These are phyloP conservation scores for Nymphaea colorata DNA, from an alignment of 164 flowering plant species.

Conservation along the genomic window DNA sequence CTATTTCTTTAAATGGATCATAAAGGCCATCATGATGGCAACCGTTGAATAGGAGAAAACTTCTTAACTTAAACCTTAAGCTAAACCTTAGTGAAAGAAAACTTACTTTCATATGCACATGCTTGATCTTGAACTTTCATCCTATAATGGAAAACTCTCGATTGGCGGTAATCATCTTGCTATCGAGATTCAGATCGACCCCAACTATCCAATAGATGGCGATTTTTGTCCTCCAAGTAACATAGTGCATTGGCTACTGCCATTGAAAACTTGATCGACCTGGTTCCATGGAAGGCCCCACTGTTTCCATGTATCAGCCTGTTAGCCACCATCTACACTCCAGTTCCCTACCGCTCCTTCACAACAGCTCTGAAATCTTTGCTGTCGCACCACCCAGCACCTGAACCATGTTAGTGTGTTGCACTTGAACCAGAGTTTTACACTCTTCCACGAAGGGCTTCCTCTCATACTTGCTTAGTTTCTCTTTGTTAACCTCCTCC, in stretches of 20 bases:
- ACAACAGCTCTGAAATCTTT: slow-evolving; percentile 31
- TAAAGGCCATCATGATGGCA: no score
- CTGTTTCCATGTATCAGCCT: slow-evolving; percentile 22
- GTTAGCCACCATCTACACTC: slow-evolving; percentile 21
- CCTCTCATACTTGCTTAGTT: slow-evolving; percentile 15
- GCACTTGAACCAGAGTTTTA: slow-evolving; percentile 27
- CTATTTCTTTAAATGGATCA: no score
- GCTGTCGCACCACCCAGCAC: slow-evolving; percentile 46
- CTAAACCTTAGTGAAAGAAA: no score
- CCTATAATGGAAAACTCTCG: slow-evolving; percentile 37
- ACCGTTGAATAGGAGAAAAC: no score
- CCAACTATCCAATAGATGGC: slow-evolving; percentile 27
- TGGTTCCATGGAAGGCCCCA: slow-evolving; percentile 28
- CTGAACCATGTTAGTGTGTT: slow-evolving; percentile 37
- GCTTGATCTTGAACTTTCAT: slow-evolving; percentile 23
- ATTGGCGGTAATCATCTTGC: slow-evolving; percentile 26
- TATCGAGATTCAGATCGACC: slow-evolving; percentile 32
- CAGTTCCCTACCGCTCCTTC: slow-evolving; percentile 35
- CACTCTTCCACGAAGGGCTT: slow-evolving; percentile 33
- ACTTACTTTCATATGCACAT: slow-evolving; percentile 14
- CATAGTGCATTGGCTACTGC: slow-evolving; percentile 32
- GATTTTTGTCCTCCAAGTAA: slow-evolving; percentile 36
- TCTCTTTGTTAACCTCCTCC: slow-evolving; percentile 28
- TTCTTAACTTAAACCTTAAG: no score
- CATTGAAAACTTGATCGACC: slow-evolving; percentile 23